Conservation (phyloP, 495 filamentous ascomycete species). For the Daldinia caldariorum region DNA sequence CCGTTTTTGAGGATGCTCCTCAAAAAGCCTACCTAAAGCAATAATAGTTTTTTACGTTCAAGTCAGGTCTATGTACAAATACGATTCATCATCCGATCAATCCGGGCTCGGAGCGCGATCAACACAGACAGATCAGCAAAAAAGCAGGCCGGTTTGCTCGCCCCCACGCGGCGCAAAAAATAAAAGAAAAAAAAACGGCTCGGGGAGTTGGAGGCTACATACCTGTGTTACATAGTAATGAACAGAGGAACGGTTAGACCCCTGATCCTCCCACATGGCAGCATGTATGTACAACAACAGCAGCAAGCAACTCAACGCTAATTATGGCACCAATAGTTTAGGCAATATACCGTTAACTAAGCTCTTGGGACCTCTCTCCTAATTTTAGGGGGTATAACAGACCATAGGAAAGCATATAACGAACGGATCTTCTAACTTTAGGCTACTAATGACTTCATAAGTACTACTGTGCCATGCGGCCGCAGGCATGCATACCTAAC, state of each 20-base stretch:
- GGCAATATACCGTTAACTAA: constrained; percentile 41
- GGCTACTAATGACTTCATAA: background rate
- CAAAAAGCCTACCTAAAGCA: background rate
- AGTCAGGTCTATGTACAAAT: background rate
- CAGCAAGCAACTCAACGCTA: no score
- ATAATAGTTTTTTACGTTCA: no score
- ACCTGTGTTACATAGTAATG: background rate
- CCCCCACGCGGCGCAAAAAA: constrained; percentile 26
- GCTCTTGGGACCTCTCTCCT: constrained; percentile 19
- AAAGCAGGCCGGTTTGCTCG: constrained; percentile 10
- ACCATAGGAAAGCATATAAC: background rate
- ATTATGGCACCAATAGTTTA: background rate
- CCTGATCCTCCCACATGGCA: constrained; percentile 37
- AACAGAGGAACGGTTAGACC: background rate
- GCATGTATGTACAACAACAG: constrained; percentile 9
- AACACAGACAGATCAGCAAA: constrained; percentile 6
- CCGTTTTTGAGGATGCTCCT: background rate
- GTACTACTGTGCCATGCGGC: background rate
- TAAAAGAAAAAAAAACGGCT: no score
- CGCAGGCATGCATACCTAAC: no score
- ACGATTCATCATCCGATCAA: background rate
- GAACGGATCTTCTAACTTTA: background rate
- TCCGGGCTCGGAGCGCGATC: constrained; percentile 25
- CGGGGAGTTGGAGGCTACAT: constrained; percentile 6
- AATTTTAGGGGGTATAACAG: constrained; percentile 34